A percentile compares a stretch with the other conserved stretches of the same genome.
These are phyloP conservation scores for Fusarium nodosum DNA, from an alignment of 2,329 filamentous ascomycete genomes.

Conservation along the genomic window DNA sequence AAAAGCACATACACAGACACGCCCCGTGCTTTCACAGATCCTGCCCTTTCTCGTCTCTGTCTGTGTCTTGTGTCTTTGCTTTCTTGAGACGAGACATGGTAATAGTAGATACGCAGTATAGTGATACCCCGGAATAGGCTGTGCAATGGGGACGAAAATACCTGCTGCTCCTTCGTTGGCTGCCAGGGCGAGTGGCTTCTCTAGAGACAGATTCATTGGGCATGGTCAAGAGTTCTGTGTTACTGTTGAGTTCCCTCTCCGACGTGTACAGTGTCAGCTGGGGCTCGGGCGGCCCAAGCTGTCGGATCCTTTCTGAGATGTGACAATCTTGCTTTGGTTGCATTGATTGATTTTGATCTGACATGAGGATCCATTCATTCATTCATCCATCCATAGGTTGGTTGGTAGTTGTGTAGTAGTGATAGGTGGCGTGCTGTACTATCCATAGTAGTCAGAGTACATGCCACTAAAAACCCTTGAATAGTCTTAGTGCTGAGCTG, in stretches of 20 bases:
- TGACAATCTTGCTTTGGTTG: slow-evolving; percentile 46
- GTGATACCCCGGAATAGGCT: slow-evolving; percentile 37
- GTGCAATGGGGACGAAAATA: slow-evolving; percentile 47
- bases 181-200: slow-evolving; percentile 46
- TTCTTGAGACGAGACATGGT: slow-evolving; percentile 2
- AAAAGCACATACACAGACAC: slow-evolving; percentile 20
- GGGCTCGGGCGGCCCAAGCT: slow-evolving; percentile 47
- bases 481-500: slow-evolving; percentile 13
- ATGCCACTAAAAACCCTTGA: background rate
- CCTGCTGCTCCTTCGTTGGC: slow-evolving; percentile 42
- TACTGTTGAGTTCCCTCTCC: slow-evolving; percentile 35
- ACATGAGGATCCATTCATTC: background rate
- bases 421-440: too few species aligned
- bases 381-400: too few species aligned
- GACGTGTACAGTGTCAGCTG: slow-evolving; percentile 44
- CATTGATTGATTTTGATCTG: slow-evolving; percentile 40
- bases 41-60: slow-evolving; percentile 23
- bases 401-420: too few species aligned
- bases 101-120: background rate
- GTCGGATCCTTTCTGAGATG: slow-evolving; percentile 45
- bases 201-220: slow-evolving; percentile 33
- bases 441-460: slow-evolving; percentile 22
- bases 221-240: slow-evolving; percentile 13
- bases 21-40: slow-evolving; percentile 36
- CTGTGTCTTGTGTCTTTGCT: background rate